Evolutionary conservation across 768 basidiomycete genomes (phyloP).

Genomic region (Mycena latifolia): DNA sequence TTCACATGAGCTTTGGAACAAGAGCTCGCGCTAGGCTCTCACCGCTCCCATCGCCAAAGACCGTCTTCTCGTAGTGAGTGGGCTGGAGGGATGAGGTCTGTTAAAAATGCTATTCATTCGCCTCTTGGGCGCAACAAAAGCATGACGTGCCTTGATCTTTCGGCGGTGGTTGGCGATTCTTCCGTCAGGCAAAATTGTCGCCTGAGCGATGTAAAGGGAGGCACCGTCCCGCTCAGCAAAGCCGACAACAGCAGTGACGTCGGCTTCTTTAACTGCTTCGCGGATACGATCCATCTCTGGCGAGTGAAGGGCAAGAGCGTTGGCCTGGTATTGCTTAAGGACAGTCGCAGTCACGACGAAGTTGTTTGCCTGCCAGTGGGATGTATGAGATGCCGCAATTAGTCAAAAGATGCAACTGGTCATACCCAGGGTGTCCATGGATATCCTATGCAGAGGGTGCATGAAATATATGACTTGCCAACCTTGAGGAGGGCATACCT

Average conservation of each 20-base stretch:
- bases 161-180: slow-evolving; percentile 45
- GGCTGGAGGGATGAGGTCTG: slow-evolving; percentile 37
- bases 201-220: slow-evolving; percentile 42
- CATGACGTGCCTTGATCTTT: slow-evolving; percentile 44
- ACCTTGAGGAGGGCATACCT: neutral
- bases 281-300: slow-evolving; percentile 47
- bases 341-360: slow-evolving; percentile 41
- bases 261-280: slow-evolving; percentile 44
- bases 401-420: neutral
- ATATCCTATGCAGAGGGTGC: slow-evolving; percentile 42
- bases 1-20: neutral
- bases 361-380: slow-evolving; percentile 39
- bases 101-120: slow-evolving; percentile 21
- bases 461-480: no score
- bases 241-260: slow-evolving; percentile 42
- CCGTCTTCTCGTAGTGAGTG: slow-evolving; percentile 47
- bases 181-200: slow-evolving; percentile 43
- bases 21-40: neutral
- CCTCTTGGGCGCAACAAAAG: slow-evolving; percentile 12
- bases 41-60: slow-evolving; percentile 47
- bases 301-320: slow-evolving; percentile 45
- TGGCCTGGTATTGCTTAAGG: slow-evolving; percentile 45
- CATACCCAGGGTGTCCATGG: slow-evolving; percentile 47
- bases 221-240: slow-evolving; percentile 45
- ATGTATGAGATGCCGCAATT: neutral